Conservation (phyloP, 257 asterid species). For the Plantago elongata region DNA sequence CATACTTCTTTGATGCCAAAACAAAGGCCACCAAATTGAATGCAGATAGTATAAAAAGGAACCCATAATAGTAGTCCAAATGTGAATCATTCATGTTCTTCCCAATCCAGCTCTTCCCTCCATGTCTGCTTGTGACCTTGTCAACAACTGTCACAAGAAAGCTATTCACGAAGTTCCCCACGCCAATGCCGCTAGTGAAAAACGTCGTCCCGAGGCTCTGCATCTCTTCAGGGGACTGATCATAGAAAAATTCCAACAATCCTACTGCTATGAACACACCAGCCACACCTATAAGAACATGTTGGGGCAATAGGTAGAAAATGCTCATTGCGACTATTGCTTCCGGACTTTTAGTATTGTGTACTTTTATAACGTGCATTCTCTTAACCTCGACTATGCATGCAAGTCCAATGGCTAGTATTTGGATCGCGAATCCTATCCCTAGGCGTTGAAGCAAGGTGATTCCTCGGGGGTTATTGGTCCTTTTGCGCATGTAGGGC, state of each 20-base stretch:
- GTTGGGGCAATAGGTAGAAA: constrained; percentile 59
- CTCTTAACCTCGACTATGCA: constrained; percentile 45
- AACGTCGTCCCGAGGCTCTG: constrained; percentile 81
- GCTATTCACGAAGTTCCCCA: constrained; percentile 83
- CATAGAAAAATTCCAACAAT: constrained; percentile 70
- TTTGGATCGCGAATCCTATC: constrained; percentile 57
- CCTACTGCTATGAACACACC: constrained; percentile 85
- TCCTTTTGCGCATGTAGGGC: constrained; percentile 51
- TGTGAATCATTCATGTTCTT: constrained; percentile 72
- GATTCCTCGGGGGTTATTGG: constrained; percentile 74
- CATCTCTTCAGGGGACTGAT: constrained; percentile 84
- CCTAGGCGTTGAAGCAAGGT: constrained; percentile 63
- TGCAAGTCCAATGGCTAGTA: constrained; percentile 53
- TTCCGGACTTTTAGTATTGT: constrained; percentile 26
- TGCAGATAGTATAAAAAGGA: constrained; percentile 44
- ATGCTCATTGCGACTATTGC: constrained; percentile 70
- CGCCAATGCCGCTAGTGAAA: constrained; percentile 80
- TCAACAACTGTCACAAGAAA: constrained; percentile 71
- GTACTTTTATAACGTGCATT: constrained; percentile 25
- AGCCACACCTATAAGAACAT: constrained; percentile 57
- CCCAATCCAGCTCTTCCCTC: constrained; percentile 83
- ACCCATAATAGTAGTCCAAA: constrained; percentile 68
- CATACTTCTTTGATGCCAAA: constrained; percentile 55
- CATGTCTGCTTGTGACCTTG: constrained; percentile 45
- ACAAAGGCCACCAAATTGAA: constrained; percentile 47